Evolutionary conservation across 2,329 filamentous ascomycete genomes (phyloP).

Genomic region (Aspergillus felis): DNA sequence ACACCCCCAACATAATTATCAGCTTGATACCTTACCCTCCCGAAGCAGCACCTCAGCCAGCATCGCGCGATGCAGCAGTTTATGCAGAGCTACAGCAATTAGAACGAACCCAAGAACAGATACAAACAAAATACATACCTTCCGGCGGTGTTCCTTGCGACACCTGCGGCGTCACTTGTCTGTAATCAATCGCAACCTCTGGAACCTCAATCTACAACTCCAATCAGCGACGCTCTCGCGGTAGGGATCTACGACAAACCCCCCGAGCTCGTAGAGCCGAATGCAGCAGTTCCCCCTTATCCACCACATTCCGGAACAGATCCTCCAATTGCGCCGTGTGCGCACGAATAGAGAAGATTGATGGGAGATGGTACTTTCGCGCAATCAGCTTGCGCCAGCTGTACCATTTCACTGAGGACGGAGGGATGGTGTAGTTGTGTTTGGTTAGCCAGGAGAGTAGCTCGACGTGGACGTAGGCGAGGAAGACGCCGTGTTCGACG

Average conservation of each 20-base stretch:
- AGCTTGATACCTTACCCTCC: not conserved
- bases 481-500: slow-evolving; percentile 8
- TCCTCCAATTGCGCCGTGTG: slow-evolving; percentile 2
- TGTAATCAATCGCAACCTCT: slow-evolving; percentile 1
- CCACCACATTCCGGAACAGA: slow-evolving; percentile 2
- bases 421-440: slow-evolving; percentile 8
- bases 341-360: not conserved
- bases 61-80: not conserved
- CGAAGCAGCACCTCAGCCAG: not conserved
- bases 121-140: not conserved
- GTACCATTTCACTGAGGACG: slow-evolving; percentile 13
- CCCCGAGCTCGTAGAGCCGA: slow-evolving; percentile 6
- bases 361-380: slow-evolving; percentile 5
- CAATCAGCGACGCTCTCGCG: not conserved
- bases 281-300: slow-evolving; percentile 6
- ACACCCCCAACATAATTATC: not conserved
- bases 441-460: slow-evolving; percentile 7
- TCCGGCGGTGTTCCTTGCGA: not conserved
- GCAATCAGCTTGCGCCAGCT: slow-evolving; percentile 2
- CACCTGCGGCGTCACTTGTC: not conserved
- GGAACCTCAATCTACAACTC: slow-evolving; percentile 3
- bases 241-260: not conserved
- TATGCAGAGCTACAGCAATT: not conserved
- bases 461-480: slow-evolving; percentile 12
- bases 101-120: not conserved